These are phyloP conservation scores for Paraphoma sp. DNA, from an alignment of 2,329 filamentous ascomycete genomes.

Conservation along the genomic window DNA sequence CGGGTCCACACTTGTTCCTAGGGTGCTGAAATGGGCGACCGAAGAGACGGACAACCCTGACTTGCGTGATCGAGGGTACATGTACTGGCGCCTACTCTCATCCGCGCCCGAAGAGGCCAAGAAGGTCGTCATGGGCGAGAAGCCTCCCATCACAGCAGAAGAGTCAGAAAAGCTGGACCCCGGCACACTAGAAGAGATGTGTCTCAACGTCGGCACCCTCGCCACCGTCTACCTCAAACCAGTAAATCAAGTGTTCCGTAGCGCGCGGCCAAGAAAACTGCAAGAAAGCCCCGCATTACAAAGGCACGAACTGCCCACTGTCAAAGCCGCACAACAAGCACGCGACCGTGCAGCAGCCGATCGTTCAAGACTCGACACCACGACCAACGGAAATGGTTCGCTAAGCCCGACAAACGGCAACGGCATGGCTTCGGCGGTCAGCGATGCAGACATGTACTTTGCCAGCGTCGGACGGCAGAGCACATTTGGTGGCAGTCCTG, in stretches of 20 bases:
- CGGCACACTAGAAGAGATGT: constrained; percentile 93
- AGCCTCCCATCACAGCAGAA: constrained; percentile 87
- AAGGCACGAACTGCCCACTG: constrained; percentile 68
- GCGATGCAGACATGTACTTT: constrained; percentile 90
- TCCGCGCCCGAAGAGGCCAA: constrained; percentile 89
- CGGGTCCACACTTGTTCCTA: constrained; percentile 89
- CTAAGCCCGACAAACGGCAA: constrained; percentile 31
- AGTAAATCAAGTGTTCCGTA: constrained; percentile 94
- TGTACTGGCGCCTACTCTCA: constrained; percentile 98
- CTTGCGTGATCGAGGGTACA: constrained; percentile 92
- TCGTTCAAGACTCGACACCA: constrained; percentile 37
- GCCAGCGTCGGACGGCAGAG: constrained; percentile 59
- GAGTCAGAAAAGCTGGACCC: constrained; percentile 95
- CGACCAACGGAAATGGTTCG: constrained; percentile 33
- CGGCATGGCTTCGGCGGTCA: constrained; percentile 74
- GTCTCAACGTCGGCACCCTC: constrained; percentile 91
- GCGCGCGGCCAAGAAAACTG: constrained; percentile 79
- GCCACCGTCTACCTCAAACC: constrained; percentile 98
- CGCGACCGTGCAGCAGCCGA: constrained; percentile 41
- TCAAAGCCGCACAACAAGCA: constrained; percentile 52
- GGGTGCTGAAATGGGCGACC: constrained; percentile 97
- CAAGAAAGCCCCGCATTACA: constrained; percentile 87
- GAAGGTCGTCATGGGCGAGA: constrained; percentile 93
- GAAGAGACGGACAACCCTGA: constrained; percentile 99
- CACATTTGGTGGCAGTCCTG: constrained; percentile 43